Evolutionary conservation across 106 monocot species (phyloP).

Genomic region (Acanthochlamys bracteata): DNA sequence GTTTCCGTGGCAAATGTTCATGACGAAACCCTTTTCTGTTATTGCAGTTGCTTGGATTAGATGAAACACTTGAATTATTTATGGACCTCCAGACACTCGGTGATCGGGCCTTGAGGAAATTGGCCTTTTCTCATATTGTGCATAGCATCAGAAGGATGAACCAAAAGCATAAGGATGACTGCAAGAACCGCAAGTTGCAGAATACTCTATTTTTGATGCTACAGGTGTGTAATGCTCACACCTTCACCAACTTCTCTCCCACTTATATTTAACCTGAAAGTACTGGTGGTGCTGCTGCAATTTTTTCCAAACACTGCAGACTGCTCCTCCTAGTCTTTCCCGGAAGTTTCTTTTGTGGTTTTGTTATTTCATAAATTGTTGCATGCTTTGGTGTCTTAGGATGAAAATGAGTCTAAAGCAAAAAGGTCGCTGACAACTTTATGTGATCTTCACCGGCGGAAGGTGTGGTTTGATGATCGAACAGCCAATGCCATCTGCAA

Average conservation of each 20-base stretch:
- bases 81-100: slow-evolving; percentile 88
- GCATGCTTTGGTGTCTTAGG: slow-evolving; percentile 27
- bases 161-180: slow-evolving; percentile 81
- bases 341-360: too few relatives aligned
- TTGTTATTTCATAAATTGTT: too few relatives aligned
- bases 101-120: slow-evolving; percentile 52
- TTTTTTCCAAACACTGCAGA: too few relatives aligned
- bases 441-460: slow-evolving; percentile 91
- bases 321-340: too few relatives aligned
- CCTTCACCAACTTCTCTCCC: too few relatives aligned
- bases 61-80: slow-evolving; percentile 70
- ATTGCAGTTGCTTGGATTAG: slow-evolving; percentile 51
- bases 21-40: neutral
- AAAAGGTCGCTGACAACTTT: slow-evolving; percentile 67
- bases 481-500: slow-evolving; percentile 89
- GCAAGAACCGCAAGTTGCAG: slow-evolving; percentile 63
- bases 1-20: too few relatives aligned
- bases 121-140: slow-evolving; percentile 65
- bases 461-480: slow-evolving; percentile 94
- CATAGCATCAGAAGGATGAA: slow-evolving; percentile 82
- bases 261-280: too few relatives aligned
- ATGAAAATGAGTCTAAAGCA: slow-evolving; percentile 67
- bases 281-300: too few relatives aligned
- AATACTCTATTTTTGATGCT: slow-evolving; percentile 56
- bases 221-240: slow-evolving; percentile 59